These are phyloP conservation scores for Clavispora fructus DNA, from an alignment of 805 yeast species.

Conservation along the genomic window DNA sequence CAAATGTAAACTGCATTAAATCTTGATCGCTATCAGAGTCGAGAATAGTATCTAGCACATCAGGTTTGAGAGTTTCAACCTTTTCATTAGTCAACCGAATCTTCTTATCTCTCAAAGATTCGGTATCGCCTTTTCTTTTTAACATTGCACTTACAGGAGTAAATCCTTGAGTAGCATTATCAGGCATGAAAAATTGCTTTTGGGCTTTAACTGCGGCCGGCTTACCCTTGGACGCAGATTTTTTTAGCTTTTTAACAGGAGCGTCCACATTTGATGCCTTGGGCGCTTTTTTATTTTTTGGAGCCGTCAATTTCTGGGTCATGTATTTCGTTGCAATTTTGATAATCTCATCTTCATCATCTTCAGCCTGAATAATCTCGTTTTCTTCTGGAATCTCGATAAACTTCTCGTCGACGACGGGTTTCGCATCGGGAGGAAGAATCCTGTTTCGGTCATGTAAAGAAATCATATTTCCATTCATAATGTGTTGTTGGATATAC, in stretches of 20 bases:
- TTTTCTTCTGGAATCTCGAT: constrained; percentile 74
- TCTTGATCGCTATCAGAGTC: constrained; percentile 10
- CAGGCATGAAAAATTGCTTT: constrained; percentile 69
- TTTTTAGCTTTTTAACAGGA: no score
- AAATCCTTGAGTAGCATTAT: constrained; percentile 63
- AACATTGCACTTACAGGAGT: constrained; percentile 47
- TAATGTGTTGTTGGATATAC: constrained; percentile 67
- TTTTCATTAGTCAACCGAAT: neutral
- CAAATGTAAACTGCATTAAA: constrained; percentile 4
- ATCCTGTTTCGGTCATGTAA: constrained; percentile 58
- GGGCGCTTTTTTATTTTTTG: constrained; percentile 12
- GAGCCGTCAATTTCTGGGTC: constrained; percentile 26
- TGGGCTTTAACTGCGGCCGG: neutral
- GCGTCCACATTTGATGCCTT: constrained; percentile 5
- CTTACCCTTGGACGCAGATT: constrained; percentile 8
- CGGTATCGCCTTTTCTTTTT: constrained; percentile 4
- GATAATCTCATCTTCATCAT: constrained; percentile 61
- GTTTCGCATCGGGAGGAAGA: constrained; percentile 53
- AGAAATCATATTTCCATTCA: constrained; percentile 39
- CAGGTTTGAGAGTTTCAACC: neutral
- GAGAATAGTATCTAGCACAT: constrained; percentile 10
- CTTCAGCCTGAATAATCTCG: constrained; percentile 47
- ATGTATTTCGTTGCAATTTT: constrained; percentile 63
- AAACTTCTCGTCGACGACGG: constrained; percentile 49
- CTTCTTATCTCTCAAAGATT: constrained; percentile 2